Base-by-base conservation (phyloP, 345 rosid species). In the Erucastrum elatum region DNA sequence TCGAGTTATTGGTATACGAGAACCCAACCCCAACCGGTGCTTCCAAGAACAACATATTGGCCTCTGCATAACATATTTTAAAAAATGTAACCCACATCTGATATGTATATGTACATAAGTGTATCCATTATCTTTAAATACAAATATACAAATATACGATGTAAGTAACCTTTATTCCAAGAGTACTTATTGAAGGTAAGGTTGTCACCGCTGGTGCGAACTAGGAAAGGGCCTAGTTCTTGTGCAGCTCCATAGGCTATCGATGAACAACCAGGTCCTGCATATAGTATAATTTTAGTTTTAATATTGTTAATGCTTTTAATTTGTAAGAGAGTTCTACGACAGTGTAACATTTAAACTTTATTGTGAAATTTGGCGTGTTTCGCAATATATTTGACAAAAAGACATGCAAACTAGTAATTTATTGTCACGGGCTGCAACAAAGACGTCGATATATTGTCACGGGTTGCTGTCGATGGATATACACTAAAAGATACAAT, bases 261-360 rank as follows among this genome's bases (percentile, higher is more conserved):
- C 0, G 97, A 92, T 8, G 97, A 92, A 76, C 97, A 92, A 5
- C 97, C 97, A 0, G 97, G 97, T 71, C 97, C 97, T 89, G 81
- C 34, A 62, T 64, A 39, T 44, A 6, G 7, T 34, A 17, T n/a
- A 34, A 2, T 13, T 51, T 49, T 29, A 21, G 13, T 8, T 29
- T 31, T 26, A 16, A 0, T 68, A 7, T 12, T n/a, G 35, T 33
- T 59, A 35, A 55, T 55, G 11, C 9, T 64, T 12, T 64, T 7
- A 16, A 17, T 37, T 55, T 8, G 58, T 49, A n/a, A 51, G 56
- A 21, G 30, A 8, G n/a, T 10, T 26, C 61, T 9, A 59, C 64
- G n/a, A 10, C 10, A 11, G 10, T 25, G 13, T 58, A 59, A 10
- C 2, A 25, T 11, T 27, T 56, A 56, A 56, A 8, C 10, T 58